Evolutionary conservation across 352 stramenopile species (phyloP), one percentile per base, ranked within the genome.

Genomic region (Pythium phragmiticola): DNA sequence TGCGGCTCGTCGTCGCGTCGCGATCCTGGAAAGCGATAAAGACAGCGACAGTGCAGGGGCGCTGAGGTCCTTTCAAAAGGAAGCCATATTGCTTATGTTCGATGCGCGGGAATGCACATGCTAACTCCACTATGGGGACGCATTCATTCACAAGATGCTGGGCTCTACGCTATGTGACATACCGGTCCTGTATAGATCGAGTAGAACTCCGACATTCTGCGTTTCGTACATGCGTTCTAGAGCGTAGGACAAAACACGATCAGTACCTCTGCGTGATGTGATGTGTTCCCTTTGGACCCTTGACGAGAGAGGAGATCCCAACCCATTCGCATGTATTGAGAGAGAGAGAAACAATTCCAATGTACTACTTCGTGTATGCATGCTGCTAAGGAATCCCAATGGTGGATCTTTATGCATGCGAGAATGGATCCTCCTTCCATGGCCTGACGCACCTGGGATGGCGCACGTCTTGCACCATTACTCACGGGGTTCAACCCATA

Each of bases 361-460:
- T 5, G 26, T 30, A 30, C 26, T 30, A 30, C 26, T 30, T 5
- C 26, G 26, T 30, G 26, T 5, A 5, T 30, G 26, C 26, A 30
- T 30, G 3, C 4, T 30, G 26, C 3, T 30, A 5, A 30, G 26
- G 26, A 30, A 30, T 28, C 30, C 28, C 19, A 14, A 52, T 26
- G 2, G 8, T 4, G 50, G 9, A 8, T 39, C 17, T 26, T 26
- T 14, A 2, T 56, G 21, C 26, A 48, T 58, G 59, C 36, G 42
- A 60, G 39, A 54, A 55, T 66, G 59, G 59, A 66, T 66, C 59
- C 59, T 30, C 16, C 49, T 21, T 39, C 45, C 7, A 28, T 33
- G 36, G n/a, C 57, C 61, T 68, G 61, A 60, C 61, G 61, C 49
- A 58, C 53, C 33, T 63, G 61, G 6, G 43, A 63, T 68, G 54